Evolutionary conservation across 768 basidiomycete species (phyloP).

Genomic region (Rickenella mellea): DNA sequence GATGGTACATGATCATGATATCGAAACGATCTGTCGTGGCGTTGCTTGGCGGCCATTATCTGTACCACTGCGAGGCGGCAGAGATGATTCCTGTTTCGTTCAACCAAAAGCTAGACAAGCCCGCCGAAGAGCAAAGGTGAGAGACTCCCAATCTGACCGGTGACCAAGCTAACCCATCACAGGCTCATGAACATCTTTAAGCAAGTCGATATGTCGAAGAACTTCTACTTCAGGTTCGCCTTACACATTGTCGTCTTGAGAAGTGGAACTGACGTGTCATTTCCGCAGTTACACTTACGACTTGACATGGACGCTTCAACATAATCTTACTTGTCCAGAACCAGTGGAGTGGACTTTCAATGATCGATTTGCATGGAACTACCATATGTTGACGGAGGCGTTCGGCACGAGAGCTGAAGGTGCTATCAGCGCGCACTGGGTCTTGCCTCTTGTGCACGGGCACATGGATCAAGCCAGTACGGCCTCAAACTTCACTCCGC

Average conservation of each 20-base stretch:
- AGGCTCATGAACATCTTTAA: slow-evolving; percentile 86
- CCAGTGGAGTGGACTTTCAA: slow-evolving; percentile 60
- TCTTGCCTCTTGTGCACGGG: slow-evolving; percentile 87
- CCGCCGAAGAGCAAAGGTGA: slow-evolving; percentile 83
- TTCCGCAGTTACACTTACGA: slow-evolving; percentile 83
- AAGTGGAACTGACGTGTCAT: slow-evolving; percentile 1
- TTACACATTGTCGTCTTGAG: background rate
- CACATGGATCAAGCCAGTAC: slow-evolving; percentile 97
- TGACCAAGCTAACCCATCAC: slow-evolving; percentile 5
- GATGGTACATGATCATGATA: slow-evolving; percentile 92
- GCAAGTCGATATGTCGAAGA: slow-evolving; percentile 96
- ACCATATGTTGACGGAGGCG: slow-evolving; percentile 67
- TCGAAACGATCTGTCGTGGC: slow-evolving; percentile 88
- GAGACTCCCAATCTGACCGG: slow-evolving; percentile 17
- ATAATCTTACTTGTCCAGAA: slow-evolving; percentile 65
- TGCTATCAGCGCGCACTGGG: slow-evolving; percentile 62
- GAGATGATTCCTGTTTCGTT: slow-evolving; percentile 71
- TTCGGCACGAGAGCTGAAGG: slow-evolving; percentile 36
- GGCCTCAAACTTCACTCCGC: slow-evolving; percentile 20
- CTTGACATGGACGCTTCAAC: slow-evolving; percentile 89
- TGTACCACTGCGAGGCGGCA: slow-evolving; percentile 92
- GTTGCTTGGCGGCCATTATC: slow-evolving; percentile 87
- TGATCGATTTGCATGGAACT: slow-evolving; percentile 93
- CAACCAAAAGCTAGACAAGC: slow-evolving; percentile 79
- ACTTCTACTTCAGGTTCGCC: slow-evolving; percentile 90